Conservation (phyloP, 2,329 filamentous ascomycete species). For the Metarhizium sp. region DNA sequence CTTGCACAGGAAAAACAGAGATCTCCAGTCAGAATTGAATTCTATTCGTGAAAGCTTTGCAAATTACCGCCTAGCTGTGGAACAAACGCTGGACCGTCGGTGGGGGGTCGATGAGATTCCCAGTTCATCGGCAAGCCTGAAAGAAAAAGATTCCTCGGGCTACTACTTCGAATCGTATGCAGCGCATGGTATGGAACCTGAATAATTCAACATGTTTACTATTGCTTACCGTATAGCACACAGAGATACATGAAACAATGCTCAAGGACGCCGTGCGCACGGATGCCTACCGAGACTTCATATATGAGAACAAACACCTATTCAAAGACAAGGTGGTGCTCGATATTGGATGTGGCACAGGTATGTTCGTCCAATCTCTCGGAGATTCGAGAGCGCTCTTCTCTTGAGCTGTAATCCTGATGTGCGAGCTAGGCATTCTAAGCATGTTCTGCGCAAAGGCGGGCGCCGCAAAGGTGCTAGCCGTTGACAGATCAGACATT, state of each 20-base stretch:
- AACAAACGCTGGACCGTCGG: constrained; percentile 57
- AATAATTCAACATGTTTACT: not conserved
- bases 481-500: constrained; percentile 87
- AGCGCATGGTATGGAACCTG: constrained; percentile 39
- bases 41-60: constrained; percentile 51
- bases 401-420: not conserved
- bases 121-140: not conserved
- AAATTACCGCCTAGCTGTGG: constrained; percentile 55
- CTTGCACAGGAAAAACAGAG: constrained; percentile 38
- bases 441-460: constrained; percentile 93
- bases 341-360: constrained; percentile 79
- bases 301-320: constrained; percentile 81
- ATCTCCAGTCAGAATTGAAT: constrained; percentile 53
- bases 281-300: constrained; percentile 88
- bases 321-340: constrained; percentile 82
- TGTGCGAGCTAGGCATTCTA: constrained; percentile 54
- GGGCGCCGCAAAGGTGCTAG: constrained; percentile 76
- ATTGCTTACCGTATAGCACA: not conserved
- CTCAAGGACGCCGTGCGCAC: constrained; percentile 83
- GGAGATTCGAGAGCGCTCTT: constrained; percentile 10
- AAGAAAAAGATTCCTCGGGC: constrained; percentile 23
- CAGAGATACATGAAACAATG: constrained; percentile 92
- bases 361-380: constrained; percentile 21
- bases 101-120: constrained; percentile 43
- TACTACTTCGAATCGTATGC: constrained; percentile 55